These are phyloP conservation scores for Kodamaea nitidulidarum DNA, from an alignment of 805 yeast genomes.

Conservation along the genomic window DNA sequence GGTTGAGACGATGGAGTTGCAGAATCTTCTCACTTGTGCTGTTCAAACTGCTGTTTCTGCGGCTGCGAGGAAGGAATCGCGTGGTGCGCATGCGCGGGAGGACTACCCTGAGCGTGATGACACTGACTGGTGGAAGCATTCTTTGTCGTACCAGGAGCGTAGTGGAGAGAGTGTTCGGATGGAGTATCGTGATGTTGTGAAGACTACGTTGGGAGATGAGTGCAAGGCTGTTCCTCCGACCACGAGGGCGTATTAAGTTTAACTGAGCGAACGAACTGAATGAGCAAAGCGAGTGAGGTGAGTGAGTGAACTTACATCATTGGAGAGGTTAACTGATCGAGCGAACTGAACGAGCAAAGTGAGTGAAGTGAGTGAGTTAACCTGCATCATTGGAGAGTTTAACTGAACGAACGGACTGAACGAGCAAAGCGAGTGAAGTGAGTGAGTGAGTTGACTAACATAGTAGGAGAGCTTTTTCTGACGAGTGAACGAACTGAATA, in stretches of 20 bases:
- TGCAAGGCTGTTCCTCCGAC: slow-evolving; percentile 97
- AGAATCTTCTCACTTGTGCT: slow-evolving; percentile 95
- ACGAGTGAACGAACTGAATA: no score
- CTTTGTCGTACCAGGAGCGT: slow-evolving; percentile 82
- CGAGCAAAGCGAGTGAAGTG: no score
- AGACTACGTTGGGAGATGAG: slow-evolving; percentile 86
- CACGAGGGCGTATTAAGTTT: slow-evolving; percentile 81
- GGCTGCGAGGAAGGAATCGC: slow-evolving; percentile 91
- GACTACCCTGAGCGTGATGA: slow-evolving; percentile 96
- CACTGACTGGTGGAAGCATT: slow-evolving; percentile 95
- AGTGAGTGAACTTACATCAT: no score
- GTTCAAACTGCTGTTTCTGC: slow-evolving; percentile 93
- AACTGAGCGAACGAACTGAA: no score
- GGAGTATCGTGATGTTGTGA: slow-evolving; percentile 81
- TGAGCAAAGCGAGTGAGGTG: no score
- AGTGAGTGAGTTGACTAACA: no score
- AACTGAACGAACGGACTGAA: no score
- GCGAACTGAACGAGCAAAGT: no score
- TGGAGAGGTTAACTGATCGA: no score
- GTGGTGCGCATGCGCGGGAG: slow-evolving; percentile 99
- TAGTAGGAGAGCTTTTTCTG: no score
- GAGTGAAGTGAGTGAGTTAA: background rate
- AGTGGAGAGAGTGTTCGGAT: slow-evolving; percentile 69
- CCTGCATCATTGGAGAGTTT: no score
- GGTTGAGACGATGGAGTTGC: slow-evolving; percentile 93